Conservation (phyloP, 1,284 basidiomycete genomes). For the Ustilago hordei region DNA sequence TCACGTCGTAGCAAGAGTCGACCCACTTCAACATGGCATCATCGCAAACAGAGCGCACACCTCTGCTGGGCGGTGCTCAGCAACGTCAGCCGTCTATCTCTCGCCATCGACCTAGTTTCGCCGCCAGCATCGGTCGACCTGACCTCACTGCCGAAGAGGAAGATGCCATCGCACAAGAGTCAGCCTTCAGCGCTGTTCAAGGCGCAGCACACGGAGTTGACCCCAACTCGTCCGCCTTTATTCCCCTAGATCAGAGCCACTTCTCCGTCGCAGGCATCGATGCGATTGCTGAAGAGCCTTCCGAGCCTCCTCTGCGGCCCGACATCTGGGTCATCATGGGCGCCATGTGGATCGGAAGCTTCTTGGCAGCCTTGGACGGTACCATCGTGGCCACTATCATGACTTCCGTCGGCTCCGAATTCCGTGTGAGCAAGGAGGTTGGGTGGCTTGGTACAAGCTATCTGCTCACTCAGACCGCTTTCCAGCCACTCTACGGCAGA, state of each 20-base stretch:
- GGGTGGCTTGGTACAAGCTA: conserved; percentile 68
- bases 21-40: conserved; percentile 26
- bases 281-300: conserved; percentile 43
- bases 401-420: conserved; percentile 65
- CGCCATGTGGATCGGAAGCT: conserved; percentile 68
- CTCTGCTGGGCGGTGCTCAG: conserved; percentile 42
- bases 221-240: conserved; percentile 66
- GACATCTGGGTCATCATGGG: conserved; percentile 66
- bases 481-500: conserved; percentile 67
- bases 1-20: neutral
- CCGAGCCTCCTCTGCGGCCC: conserved; percentile 44
- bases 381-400: conserved; percentile 68
- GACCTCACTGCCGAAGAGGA: conserved; percentile 54
- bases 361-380: conserved; percentile 65
- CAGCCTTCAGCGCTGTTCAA: conserved; percentile 62
- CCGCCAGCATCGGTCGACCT: conserved; percentile 49
- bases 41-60: conserved; percentile 51
- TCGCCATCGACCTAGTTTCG: conserved; percentile 49
- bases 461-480: conserved; percentile 67
- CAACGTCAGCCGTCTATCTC: conserved; percentile 31
- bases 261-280: conserved; percentile 44
- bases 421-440: conserved; percentile 64
- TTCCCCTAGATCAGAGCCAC: conserved; percentile 63
- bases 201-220: conserved; percentile 66
- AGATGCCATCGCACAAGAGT: conserved; percentile 64